phyloP scores from a whole-genome alignment of 331 rosid species.

The Quercus phellos region DNA sequence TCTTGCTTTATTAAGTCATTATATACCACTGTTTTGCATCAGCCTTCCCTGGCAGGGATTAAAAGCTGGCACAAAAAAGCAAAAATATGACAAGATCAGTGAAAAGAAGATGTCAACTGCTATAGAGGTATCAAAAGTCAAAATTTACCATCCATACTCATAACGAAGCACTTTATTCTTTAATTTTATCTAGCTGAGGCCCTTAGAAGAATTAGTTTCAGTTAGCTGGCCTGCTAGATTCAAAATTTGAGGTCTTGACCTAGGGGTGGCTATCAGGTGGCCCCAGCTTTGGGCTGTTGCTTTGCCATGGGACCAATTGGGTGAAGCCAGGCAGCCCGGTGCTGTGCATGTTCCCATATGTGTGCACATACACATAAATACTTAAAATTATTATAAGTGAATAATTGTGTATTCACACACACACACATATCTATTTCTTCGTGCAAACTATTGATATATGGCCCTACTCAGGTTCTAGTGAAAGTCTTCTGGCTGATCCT shows the following conservation, averaged over 20 bases:
- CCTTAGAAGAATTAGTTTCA: conserved; percentile 6
- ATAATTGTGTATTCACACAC: background rate
- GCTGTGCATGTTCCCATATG: background rate
- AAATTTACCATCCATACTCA: background rate
- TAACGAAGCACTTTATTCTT: background rate
- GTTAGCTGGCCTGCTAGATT: conserved; percentile 6
- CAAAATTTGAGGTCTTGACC: background rate
- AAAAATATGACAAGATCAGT: conserved; percentile 81
- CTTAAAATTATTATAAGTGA: background rate
- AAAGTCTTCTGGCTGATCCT: background rate
- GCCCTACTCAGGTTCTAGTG: background rate
- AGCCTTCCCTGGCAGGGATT: conserved; percentile 98
- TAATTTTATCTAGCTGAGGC: background rate
- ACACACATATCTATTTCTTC: background rate
- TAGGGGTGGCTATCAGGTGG: conserved; percentile 4
- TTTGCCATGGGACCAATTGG: conserved; percentile 5
- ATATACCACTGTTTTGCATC: conserved; percentile 18
- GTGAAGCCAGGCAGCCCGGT: background rate
- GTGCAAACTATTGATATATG: background rate
- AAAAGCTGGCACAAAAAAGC: conserved; percentile 87
- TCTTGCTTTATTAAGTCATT: conserved; percentile 10
- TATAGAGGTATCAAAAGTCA: conserved; percentile 60
- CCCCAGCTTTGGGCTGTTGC: background rate
- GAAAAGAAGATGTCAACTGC: conserved; percentile 81
- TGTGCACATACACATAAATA: background rate